Evolutionary conservation across 1,284 basidiomycete species (phyloP).

Genomic region (Puccinia polysora): DNA sequence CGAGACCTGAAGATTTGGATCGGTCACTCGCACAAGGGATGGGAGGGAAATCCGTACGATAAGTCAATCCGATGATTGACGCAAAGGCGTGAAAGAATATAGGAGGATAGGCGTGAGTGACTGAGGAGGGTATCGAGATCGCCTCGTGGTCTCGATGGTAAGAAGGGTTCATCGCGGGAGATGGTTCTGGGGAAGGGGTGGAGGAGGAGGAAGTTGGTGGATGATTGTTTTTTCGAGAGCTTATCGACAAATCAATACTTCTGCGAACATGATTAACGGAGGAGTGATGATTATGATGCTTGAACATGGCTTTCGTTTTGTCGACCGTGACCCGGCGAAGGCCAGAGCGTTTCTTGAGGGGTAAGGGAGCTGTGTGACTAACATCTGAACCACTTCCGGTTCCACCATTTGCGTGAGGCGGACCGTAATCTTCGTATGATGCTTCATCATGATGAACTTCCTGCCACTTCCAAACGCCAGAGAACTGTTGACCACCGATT

Average conservation of each 20-base stretch:
- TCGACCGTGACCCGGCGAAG: conserved; percentile 16
- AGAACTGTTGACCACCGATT: conserved; percentile 40
- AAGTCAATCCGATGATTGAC: conserved; percentile 82
- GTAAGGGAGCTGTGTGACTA: not conserved
- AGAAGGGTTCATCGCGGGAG: conserved; percentile 23
- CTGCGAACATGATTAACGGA: not conserved
- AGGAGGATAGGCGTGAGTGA: conserved; percentile 65
- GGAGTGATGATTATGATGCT: conserved; percentile 14
- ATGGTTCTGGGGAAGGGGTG: conserved; percentile 14
- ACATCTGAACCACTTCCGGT: conserved; percentile 25
- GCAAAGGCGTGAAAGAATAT: conserved; percentile 85
- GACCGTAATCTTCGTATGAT: not conserved
- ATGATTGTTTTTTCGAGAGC: conserved; percentile 55
- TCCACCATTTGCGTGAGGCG: not conserved
- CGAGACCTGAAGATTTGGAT: conserved; percentile 56
- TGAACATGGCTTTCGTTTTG: conserved; percentile 31
- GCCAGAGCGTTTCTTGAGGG: conserved; percentile 22
- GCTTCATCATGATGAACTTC: not conserved
- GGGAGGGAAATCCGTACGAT: conserved; percentile 78
- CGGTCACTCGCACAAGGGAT: conserved; percentile 67
- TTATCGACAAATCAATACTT: conserved; percentile 24
- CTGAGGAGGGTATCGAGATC: conserved; percentile 44
- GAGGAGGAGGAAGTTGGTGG: not conserved
- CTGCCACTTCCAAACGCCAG: conserved; percentile 33
- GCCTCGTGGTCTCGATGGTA: not conserved